Percentiles rank a stretch among this genome's conserved stretches.
Evolutionary conservation across 441 rosid species (phyloP).

Genomic region (Gossypium gossypioides): DNA sequence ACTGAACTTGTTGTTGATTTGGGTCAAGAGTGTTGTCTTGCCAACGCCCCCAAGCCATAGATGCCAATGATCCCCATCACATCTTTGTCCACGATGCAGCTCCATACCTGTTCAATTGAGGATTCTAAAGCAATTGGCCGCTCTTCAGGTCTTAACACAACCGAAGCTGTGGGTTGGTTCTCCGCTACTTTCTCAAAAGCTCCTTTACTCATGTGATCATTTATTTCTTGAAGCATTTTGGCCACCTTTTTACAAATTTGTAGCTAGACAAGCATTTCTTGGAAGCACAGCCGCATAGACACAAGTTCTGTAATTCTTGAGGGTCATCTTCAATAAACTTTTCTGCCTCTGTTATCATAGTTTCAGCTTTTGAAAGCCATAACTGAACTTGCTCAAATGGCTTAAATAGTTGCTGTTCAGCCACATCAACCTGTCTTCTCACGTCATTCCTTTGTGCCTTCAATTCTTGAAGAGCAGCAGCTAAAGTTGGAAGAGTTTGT

Average conservation of each 20-base stretch:
- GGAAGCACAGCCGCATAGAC: neutral
- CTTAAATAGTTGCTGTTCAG: neutral
- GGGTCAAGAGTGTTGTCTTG: conserved; percentile 19
- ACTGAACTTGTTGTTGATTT: too few relatives aligned
- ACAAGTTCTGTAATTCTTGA: too few relatives aligned
- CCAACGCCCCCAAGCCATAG: conserved; percentile 30
- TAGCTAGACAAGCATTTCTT: neutral
- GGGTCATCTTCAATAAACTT: neutral
- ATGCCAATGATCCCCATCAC: conserved; percentile 12
- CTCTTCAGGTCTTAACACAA: neutral
- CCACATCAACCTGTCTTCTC: neutral
- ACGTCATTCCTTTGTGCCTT: neutral
- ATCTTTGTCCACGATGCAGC: neutral
- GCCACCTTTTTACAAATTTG: neutral
- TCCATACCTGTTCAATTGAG: neutral
- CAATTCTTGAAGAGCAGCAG: neutral
- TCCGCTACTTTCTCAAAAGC: neutral
- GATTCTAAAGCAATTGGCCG: too few relatives aligned
- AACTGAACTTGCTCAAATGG: neutral
- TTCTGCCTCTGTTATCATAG: neutral
- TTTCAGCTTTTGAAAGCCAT: neutral
- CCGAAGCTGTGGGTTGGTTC: neutral
- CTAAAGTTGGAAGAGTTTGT: neutral
- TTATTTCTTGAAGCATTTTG: neutral
- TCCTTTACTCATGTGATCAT: neutral